Conservation (phyloP, 768 basidiomycete genomes). For the Mycena pura region DNA sequence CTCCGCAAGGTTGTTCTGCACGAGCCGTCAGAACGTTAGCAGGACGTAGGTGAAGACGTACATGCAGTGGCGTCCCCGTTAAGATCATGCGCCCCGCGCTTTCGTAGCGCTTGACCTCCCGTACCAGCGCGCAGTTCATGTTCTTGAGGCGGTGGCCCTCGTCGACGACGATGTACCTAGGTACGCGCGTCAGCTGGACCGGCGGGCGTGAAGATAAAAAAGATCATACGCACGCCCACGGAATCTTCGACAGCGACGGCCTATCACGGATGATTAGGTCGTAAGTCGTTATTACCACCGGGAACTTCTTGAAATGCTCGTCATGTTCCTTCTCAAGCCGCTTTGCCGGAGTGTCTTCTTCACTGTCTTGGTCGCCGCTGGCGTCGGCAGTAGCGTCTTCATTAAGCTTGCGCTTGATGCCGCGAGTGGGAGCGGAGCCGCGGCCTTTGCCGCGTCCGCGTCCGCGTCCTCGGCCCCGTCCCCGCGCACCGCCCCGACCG, state of each 20-base stretch:
- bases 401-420: no score
- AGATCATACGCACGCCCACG: conserved; percentile 21
- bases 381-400: conserved; percentile 36
- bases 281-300: conserved; percentile 89
- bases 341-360: conserved; percentile 25
- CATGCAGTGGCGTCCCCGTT: conserved; percentile 96
- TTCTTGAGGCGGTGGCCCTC: conserved; percentile 97
- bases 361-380: conserved; percentile 22
- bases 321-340: conserved; percentile 6
- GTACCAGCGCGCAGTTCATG: conserved; percentile 87
- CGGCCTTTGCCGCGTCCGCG: no score
- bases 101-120: conserved; percentile 86
- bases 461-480: no score
- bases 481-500: no score
- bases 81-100: conserved; percentile 90
- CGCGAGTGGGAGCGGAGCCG: no score
- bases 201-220: conserved; percentile 25
- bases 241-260: conserved; percentile 32
- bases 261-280: conserved; percentile 92
- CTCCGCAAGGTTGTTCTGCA: conserved; percentile 96
- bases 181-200: conserved; percentile 19
- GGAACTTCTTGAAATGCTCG: conserved; percentile 49
- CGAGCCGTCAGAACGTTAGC: conserved; percentile 3
- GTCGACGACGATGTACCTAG: conserved; percentile 94
- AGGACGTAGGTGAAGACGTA: conserved; percentile 41